Evolutionary conservation across 1,139 yeast species (phyloP).

Genomic region (Blastobotrys indianensis): DNA sequence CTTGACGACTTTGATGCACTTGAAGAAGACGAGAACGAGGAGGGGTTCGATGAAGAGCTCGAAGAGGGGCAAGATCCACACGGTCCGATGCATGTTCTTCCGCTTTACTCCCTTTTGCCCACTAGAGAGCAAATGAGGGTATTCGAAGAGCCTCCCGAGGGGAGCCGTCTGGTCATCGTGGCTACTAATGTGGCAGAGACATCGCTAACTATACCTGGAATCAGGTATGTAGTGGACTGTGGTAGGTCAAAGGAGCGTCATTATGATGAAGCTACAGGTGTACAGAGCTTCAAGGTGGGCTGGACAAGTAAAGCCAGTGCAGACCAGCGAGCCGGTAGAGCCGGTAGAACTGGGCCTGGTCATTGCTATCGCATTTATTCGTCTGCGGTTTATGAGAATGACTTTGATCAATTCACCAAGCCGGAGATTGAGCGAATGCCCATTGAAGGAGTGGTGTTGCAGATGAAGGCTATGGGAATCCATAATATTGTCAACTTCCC

Average conservation of each 20-base stretch:
- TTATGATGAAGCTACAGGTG: slow-evolving; percentile 78
- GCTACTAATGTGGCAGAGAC: slow-evolving; percentile 99
- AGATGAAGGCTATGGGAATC: slow-evolving; percentile 97
- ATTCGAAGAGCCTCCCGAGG: slow-evolving; percentile 77
- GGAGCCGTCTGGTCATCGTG: slow-evolving; percentile 81
- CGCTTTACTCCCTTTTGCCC: slow-evolving; percentile 85
- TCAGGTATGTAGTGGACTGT: slow-evolving; percentile 89
- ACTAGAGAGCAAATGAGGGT: slow-evolving; percentile 94
- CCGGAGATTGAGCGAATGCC: slow-evolving; percentile 97
- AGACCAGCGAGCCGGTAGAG: slow-evolving; percentile 94
- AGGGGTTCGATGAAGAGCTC: slow-evolving; percentile 80
- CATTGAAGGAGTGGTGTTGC: slow-evolving; percentile 85
- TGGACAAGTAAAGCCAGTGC: slow-evolving; percentile 97
- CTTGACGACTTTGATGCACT: slow-evolving; percentile 42
- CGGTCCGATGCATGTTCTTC: slow-evolving; percentile 85
- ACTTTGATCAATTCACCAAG: slow-evolving; percentile 70
- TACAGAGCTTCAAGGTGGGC: slow-evolving; percentile 83
- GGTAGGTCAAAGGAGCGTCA: slow-evolving; percentile 90
- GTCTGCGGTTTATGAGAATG: slow-evolving; percentile 90
- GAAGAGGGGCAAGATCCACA: slow-evolving; percentile 70
- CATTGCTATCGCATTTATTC: slow-evolving; percentile 91
- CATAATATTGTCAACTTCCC: slow-evolving; percentile 89
- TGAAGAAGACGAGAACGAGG: slow-evolving; percentile 62
- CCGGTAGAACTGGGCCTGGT: slow-evolving; percentile 99
- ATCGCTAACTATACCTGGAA: slow-evolving; percentile 92